Conservation (phyloP, 352 stramenopile genomes). For the Pythium guiyangense region DNA sequence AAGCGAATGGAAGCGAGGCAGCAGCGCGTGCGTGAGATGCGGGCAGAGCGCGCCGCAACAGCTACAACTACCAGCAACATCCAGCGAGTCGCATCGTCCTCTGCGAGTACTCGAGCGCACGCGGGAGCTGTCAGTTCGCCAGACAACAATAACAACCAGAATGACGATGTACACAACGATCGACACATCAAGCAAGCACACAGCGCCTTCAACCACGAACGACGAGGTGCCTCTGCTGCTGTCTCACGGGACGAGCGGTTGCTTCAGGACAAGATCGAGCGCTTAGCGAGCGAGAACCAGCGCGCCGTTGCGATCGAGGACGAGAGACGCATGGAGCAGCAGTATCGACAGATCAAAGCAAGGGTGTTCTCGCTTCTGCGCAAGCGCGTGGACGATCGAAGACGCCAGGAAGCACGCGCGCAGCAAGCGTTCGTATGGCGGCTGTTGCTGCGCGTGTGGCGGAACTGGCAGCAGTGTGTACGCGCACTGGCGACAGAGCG, state of each 20-base stretch:
- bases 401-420: background rate
- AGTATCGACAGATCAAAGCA: background rate
- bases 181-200: background rate
- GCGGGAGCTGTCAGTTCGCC: constrained; percentile 2
- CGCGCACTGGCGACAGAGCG: constrained; percentile 4
- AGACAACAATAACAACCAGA: constrained; percentile 19
- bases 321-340: background rate
- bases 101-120: background rate
- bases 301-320: constrained; percentile 1
- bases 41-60: constrained; percentile 11
- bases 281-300: constrained; percentile 19
- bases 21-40: constrained; percentile 19
- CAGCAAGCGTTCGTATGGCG: constrained; percentile 17
- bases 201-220: background rate
- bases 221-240: background rate
- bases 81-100: background rate
- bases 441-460: constrained; percentile 18
- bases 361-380: constrained; percentile 1
- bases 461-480: constrained; percentile 11
- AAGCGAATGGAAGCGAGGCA: constrained; percentile 36
- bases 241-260: constrained; percentile 19
- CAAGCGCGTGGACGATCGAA: background rate
- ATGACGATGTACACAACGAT: constrained; percentile 1
- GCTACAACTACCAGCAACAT: background rate
- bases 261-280: constrained; percentile 30